A percentile compares a stretch with the other conserved stretches of the same genome.
phyloP scores from a whole-genome alignment of 495 filamentous ascomycete genomes.

The Annulohypoxylon stygium region DNA sequence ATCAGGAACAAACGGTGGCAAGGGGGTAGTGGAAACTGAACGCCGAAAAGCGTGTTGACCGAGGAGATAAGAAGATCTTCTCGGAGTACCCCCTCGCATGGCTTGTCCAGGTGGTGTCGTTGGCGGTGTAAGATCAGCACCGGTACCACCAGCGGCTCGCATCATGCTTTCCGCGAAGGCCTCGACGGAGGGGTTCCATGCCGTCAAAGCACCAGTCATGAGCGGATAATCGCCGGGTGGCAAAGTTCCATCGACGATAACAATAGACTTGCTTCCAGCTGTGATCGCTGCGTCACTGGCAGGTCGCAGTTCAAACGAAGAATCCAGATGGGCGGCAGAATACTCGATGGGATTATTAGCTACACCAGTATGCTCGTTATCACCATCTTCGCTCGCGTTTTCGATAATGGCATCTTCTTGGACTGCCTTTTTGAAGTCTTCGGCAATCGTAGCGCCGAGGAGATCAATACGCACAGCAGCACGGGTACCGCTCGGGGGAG shows the following conservation, averaged over 20 bases:
- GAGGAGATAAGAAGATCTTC: conserved; percentile 65
- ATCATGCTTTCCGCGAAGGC: conserved; percentile 64
- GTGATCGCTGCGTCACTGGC: conserved; percentile 71
- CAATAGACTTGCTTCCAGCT: conserved; percentile 84
- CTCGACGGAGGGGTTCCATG: conserved; percentile 61
- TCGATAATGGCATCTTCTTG: conserved; percentile 67
- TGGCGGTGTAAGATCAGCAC: conserved; percentile 64
- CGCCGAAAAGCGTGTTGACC: conserved; percentile 56
- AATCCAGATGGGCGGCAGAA: conserved; percentile 56
- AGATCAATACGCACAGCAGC: conserved; percentile 75
- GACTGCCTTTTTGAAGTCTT: conserved; percentile 78
- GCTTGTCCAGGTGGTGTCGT: conserved; percentile 63
- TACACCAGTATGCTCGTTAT: conserved; percentile 10
- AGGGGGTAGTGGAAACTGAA: conserved; percentile 50
- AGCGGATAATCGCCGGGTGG: conserved; percentile 55
- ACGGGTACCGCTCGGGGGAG: conserved; percentile 56
- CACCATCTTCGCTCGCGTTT: conserved; percentile 36
- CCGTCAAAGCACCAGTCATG: conserved; percentile 63
- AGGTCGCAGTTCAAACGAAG: conserved; percentile 53
- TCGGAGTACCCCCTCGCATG: conserved; percentile 56
- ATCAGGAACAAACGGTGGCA: conserved; percentile 58
- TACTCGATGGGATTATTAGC: conserved; percentile 51
- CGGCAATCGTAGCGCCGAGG: conserved; percentile 79
- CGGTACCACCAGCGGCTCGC: conserved; percentile 54
- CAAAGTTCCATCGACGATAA: conserved; percentile 83